These are phyloP conservation scores for Coemansia sp. DNA, from an alignment of 371 early-diverging fungal species.

Conservation along the genomic window DNA sequence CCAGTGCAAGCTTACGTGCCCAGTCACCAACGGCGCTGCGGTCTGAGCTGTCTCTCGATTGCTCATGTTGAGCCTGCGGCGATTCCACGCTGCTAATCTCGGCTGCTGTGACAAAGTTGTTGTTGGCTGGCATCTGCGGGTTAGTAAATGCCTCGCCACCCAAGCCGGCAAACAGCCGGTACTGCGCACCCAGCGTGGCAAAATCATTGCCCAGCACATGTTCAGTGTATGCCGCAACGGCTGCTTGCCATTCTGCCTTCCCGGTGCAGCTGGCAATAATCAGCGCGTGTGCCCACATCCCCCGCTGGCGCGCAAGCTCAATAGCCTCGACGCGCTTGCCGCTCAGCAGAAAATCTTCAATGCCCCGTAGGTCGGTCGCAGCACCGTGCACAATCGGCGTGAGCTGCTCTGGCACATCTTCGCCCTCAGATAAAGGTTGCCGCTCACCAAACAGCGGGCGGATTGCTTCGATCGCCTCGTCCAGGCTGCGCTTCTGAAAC, in stretches of 20 bases:
- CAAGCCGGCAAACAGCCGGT: conserved; percentile 47
- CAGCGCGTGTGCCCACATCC: conserved; percentile 88
- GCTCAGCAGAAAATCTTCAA: conserved; percentile 66
- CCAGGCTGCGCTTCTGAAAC: conserved; percentile 3
- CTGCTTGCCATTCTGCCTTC: conserved; percentile 80
- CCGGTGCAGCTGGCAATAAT: conserved; percentile 85
- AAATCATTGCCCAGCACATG: conserved; percentile 56
- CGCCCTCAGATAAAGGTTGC: background rate
- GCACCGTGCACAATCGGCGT: conserved; percentile 21
- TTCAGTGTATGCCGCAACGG: conserved; percentile 68
- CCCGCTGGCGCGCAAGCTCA: conserved; percentile 65
- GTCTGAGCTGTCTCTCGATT: background rate
- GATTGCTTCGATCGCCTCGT: conserved; percentile 10
- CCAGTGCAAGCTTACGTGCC: conserved; percentile 58
- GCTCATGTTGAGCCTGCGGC: background rate
- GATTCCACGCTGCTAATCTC: conserved; percentile 10
- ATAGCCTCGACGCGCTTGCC: conserved; percentile 81
- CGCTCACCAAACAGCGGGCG: conserved; percentile 13
- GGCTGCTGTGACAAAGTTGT: conserved; percentile 30
- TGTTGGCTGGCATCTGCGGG: background rate
- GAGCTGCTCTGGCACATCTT: background rate
- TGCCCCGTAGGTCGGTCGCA: conserved; percentile 7
- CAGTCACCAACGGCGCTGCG: conserved; percentile 15
- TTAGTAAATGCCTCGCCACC: conserved; percentile 25
- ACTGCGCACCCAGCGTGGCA: conserved; percentile 46